Conservation (phyloP, 1,139 yeast species). For the Scheffersomyces quercinus region DNA sequence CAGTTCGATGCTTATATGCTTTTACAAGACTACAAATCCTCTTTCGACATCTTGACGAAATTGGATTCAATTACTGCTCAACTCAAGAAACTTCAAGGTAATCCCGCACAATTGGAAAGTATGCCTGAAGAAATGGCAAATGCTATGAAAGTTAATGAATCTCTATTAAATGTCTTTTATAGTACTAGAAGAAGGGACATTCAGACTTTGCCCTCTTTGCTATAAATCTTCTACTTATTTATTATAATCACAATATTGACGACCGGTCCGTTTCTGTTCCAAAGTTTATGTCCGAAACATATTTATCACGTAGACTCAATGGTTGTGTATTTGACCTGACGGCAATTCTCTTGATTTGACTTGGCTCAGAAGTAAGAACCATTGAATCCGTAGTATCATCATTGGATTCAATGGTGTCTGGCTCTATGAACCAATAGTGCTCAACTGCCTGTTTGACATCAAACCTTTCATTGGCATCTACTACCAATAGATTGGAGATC, state of each 20-base stretch:
- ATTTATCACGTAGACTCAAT: conserved; percentile 33
- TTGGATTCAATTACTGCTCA: conserved; percentile 25
- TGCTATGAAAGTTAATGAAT: conserved; percentile 24
- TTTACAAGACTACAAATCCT: conserved; percentile 27
- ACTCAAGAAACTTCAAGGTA: conserved; percentile 17
- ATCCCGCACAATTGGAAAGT: conserved; percentile 5
- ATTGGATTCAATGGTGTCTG: not conserved
- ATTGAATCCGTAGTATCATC: conserved; percentile 5
- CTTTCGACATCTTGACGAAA: conserved; percentile 26
- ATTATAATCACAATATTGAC: conserved; percentile 7
- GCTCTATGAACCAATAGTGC: conserved; percentile 59
- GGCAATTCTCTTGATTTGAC: not conserved
- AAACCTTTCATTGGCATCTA: conserved; percentile 55
- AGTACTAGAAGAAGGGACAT: conserved; percentile 28
- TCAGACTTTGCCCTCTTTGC: conserved; percentile 7
- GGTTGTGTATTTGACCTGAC: conserved; percentile 34
- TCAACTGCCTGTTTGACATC: conserved; percentile 50
- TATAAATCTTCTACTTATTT: conserved; percentile 1
- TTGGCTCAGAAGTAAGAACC: too few relatives aligned
- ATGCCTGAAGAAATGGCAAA: conserved; percentile 27
- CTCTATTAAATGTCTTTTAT: conserved; percentile 31
- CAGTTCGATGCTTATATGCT: conserved; percentile 58
- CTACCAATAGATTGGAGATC: conserved; percentile 59
- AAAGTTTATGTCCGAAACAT: conserved; percentile 27
- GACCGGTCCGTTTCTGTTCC: conserved; percentile 10